Conservation (phyloP, 1,284 basidiomycete species). For the Austroboletus olivaceoglutinosus region DNA sequence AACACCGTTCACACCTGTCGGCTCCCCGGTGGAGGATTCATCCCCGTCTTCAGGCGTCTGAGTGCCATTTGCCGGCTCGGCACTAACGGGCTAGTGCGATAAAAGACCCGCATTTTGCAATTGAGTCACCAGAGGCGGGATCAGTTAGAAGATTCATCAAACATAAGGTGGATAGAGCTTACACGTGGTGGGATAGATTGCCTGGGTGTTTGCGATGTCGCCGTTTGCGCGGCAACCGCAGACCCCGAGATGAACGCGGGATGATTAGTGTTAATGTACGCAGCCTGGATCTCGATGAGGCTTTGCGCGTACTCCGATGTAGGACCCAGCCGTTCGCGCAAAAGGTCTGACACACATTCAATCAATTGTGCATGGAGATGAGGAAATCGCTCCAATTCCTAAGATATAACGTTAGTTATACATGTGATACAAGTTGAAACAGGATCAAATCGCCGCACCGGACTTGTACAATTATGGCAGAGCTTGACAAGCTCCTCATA, state of each 20-base stretch:
- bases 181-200: constrained; percentile 50
- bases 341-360: constrained; percentile 95
- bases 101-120: constrained; percentile 3
- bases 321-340: constrained; percentile 93
- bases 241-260: constrained; percentile 83
- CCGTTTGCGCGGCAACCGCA: constrained; percentile 54
- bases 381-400: constrained; percentile 98
- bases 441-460: constrained; percentile 48
- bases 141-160: constrained; percentile 9
- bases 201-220: constrained; percentile 42
- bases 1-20: constrained; percentile 49
- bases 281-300: constrained; percentile 95
- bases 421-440: background rate
- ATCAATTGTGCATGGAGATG: constrained; percentile 90
- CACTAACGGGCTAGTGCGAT: constrained; percentile 48
- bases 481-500: constrained; percentile 99
- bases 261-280: constrained; percentile 99
- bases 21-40: constrained; percentile 54
- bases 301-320: constrained; percentile 96
- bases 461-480: constrained; percentile 95
- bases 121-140: constrained; percentile 6
- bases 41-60: constrained; percentile 57
- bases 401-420: constrained; percentile 10
- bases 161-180: constrained; percentile 29
- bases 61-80: constrained; percentile 55